Base-by-base conservation (phyloP, 179 eudicot genomes). In the Corrigiola litoralis region DNA sequence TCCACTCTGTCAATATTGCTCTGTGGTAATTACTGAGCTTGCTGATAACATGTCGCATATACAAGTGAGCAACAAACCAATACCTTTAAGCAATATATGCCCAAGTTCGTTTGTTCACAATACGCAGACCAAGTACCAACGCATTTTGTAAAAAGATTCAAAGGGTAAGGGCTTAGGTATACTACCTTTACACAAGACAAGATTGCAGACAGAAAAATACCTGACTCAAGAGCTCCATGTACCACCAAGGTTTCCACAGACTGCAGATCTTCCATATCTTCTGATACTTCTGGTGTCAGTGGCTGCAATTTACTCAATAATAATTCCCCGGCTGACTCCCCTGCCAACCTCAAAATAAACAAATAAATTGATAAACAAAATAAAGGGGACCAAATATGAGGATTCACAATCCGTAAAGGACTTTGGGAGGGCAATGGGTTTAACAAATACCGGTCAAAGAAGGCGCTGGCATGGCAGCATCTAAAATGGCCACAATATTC, bases 381-480 rank as follows among this genome's bases (percentile, higher is more conserved):
- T 27, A 31, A 5, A 47, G 49, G 31, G n/a, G n/a, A n/a, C n/a
- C n/a, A n/a, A n/a, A 16, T 5, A 57, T 33, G 25, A 27, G 49
- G 23, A 25, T 21, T 18, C 29, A 58, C 11, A 29, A 31, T 37
- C 11, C 55, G 45, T 20, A 47, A 47, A 36, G 18, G 37, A 41
- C 34, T 28, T 29, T 54, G 57, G 36, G 16, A 48, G 17, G 65
- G 51, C 32, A 50, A 64, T 6, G 28, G 46, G 42, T 46, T 14
- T 17, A 31, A 20, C 6, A 20, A 29, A 37, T 92, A 92, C 98
- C 97, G 16, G 68, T 68, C 72, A 88, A 59, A 63, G 81, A 68
- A 75, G 90, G 86, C 41, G 92, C 89, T 44, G 98, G 96, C 86
- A 92, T 81, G 53, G 85, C 72, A 59, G 83, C 79, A 79, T 92